These are phyloP conservation scores for Chalaropsis ovoidea DNA, from an alignment of 2,329 filamentous ascomycete genomes.

Conservation along the genomic window DNA sequence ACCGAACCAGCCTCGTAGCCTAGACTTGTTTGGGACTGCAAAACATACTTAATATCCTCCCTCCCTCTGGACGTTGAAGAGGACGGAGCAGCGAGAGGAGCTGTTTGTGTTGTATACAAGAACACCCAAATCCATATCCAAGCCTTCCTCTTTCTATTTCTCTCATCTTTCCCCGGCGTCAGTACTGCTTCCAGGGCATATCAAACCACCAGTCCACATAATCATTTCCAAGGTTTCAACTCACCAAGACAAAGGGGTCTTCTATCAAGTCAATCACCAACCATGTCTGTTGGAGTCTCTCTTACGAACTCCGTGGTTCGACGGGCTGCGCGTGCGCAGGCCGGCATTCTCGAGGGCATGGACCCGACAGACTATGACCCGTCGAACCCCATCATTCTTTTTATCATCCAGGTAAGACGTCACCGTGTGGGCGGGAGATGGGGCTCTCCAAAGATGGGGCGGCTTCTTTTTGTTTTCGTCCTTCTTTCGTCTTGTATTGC, in stretches of 20 bases:
- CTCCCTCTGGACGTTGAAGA: background rate
- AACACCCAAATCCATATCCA: background rate
- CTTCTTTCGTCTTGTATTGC: background rate
- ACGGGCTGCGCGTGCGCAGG: slow-evolving; percentile 35
- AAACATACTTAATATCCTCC: background rate
- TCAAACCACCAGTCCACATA: background rate
- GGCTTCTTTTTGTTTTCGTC: background rate
- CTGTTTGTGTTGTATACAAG: slow-evolving; percentile 6
- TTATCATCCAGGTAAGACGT: slow-evolving; percentile 57
- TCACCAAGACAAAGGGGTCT: no score
- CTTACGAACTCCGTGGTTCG: slow-evolving; percentile 27
- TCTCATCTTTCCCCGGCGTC: background rate
- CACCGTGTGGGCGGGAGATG: background rate
- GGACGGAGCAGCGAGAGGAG: background rate
- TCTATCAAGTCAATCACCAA: background rate
- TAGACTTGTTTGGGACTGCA: slow-evolving; percentile 1
- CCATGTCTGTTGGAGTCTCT: slow-evolving; percentile 30
- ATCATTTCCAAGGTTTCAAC: background rate
- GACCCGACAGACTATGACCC: slow-evolving; percentile 59
- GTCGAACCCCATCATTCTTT: slow-evolving; percentile 62
- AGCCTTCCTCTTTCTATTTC: background rate
- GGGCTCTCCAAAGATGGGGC: background rate
- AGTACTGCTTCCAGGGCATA: background rate
- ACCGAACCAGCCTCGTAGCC: background rate
- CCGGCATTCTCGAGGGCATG: slow-evolving; percentile 59